A percentile compares a stretch with the other conserved stretches of the same genome.
phyloP scores from a whole-genome alignment of 2,329 filamentous ascomycete genomes.

The Diaporthe australafricana region DNA sequence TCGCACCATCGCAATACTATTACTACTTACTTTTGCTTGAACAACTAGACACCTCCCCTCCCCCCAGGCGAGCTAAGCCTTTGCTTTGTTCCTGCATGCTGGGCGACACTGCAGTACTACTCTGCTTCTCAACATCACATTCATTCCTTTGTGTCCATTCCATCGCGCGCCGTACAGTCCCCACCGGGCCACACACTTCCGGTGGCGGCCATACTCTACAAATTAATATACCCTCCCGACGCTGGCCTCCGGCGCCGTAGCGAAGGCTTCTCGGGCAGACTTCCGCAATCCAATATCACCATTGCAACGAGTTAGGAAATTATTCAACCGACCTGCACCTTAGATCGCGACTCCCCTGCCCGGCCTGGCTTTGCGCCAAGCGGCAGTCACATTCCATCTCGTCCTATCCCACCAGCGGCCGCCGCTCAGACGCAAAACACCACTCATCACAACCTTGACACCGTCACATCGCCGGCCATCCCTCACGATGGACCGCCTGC shows the following conservation, averaged over 20 bases:
- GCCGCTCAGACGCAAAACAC: constrained; percentile 13
- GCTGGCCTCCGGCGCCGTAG: background rate
- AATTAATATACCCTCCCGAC: background rate
- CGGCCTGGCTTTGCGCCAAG: background rate
- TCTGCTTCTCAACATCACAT: constrained; percentile 10
- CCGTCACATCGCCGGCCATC: constrained; percentile 12
- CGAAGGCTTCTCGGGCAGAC: background rate
- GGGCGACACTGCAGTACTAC: background rate
- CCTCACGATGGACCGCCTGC: constrained; percentile 37
- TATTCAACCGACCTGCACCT: background rate
- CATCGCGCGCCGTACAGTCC: constrained; percentile 1
- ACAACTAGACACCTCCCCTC: background rate
- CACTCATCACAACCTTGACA: constrained; percentile 11
- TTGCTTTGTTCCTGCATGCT: constrained; percentile 19
- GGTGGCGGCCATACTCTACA: background rate
- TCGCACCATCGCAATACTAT: background rate
- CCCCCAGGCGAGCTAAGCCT: background rate
- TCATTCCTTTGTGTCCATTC: constrained; percentile 12
- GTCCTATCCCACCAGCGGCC: constrained; percentile 12
- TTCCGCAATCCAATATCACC: background rate
- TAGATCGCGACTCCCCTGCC: constrained; percentile 23
- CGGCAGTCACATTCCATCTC: constrained; percentile 16
- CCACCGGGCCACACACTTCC: background rate
- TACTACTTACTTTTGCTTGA: background rate
- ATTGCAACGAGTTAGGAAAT: too few relatives aligned